A percentile compares a stretch with the other conserved stretches of the same genome.
These are phyloP conservation scores for Podaxis mareebaensis DNA, from an alignment of 768 basidiomycete species.

Conservation along the genomic window DNA sequence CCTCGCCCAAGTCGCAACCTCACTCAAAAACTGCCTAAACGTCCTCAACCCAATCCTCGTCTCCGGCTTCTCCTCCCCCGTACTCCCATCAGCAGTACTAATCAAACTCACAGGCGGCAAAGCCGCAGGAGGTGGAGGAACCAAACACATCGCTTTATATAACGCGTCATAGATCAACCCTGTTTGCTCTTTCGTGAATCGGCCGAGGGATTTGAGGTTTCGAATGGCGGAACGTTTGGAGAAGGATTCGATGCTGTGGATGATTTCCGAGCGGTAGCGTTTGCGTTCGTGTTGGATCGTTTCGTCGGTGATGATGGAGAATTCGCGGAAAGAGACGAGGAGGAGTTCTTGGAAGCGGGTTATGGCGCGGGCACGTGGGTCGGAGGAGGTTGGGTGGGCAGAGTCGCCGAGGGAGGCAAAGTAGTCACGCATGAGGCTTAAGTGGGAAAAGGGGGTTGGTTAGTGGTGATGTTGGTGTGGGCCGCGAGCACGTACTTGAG, in stretches of 20 bases:
- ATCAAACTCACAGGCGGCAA: constrained; percentile 49
- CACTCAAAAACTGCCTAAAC: constrained; percentile 87
- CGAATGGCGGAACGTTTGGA: constrained; percentile 89
- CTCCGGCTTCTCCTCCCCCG: constrained; percentile 70
- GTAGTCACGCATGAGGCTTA: constrained; percentile 91
- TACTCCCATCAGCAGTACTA: constrained; percentile 56
- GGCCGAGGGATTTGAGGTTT: constrained; percentile 75
- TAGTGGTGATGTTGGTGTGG: background rate
- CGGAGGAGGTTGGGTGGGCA: constrained; percentile 86
- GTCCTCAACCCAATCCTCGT: constrained; percentile 85
- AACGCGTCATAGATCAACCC: constrained; percentile 91
- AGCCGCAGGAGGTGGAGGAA: constrained; percentile 62
- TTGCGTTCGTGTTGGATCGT: constrained; percentile 85
- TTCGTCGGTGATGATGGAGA: constrained; percentile 94
- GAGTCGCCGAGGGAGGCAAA: constrained; percentile 92
- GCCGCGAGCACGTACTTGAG: constrained; percentile 63
- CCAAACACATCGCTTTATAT: constrained; percentile 80
- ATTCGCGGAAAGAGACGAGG: constrained; percentile 96
- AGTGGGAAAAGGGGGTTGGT: background rate
- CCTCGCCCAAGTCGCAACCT: constrained; percentile 93
- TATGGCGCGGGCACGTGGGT: constrained; percentile 89
- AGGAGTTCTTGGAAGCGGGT: constrained; percentile 97
- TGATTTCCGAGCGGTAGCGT: constrained; percentile 84
- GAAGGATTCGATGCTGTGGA: constrained; percentile 91
- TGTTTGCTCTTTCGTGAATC: constrained; percentile 85